Conservation (phyloP, 2,329 filamentous ascomycete species). For the Fusarium sp. region DNA sequence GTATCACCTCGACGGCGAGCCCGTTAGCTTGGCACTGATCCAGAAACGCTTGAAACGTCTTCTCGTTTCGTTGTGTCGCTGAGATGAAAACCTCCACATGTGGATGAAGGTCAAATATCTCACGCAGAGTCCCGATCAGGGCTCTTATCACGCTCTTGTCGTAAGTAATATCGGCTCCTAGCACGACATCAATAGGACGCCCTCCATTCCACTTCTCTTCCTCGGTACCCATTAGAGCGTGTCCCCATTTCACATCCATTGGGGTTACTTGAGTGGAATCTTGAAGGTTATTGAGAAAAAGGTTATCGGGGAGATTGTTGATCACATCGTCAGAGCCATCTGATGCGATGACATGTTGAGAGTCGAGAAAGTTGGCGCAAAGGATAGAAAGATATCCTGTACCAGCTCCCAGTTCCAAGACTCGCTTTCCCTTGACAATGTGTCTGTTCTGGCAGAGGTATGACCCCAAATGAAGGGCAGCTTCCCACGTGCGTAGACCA, state of each 20-base stretch:
- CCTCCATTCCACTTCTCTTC: slow-evolving; percentile 60
- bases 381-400: slow-evolving; percentile 80
- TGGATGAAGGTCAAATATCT: slow-evolving; percentile 67
- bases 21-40: slow-evolving; percentile 61
- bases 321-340: slow-evolving; percentile 80
- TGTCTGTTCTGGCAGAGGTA: slow-evolving; percentile 64
- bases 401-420: slow-evolving; percentile 79
- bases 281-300: slow-evolving; percentile 73
- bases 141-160: slow-evolving; percentile 69
- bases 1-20: slow-evolving; percentile 54
- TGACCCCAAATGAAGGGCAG: slow-evolving; percentile 75
- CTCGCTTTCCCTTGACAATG: slow-evolving; percentile 60
- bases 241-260: slow-evolving; percentile 71
- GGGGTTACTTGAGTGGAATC: slow-evolving; percentile 54
- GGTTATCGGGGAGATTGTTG: slow-evolving; percentile 70
- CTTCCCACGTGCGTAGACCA: slow-evolving; percentile 83
- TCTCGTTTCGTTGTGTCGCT: slow-evolving; percentile 73
- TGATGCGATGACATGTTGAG: slow-evolving; percentile 69
- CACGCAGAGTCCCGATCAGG: slow-evolving; percentile 69
- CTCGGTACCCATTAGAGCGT: slow-evolving; percentile 65
- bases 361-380: slow-evolving; percentile 71
- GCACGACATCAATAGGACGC: slow-evolving; percentile 65
- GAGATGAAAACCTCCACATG: slow-evolving; percentile 69
- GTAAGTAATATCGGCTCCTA: slow-evolving; percentile 83
- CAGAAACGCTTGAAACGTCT: slow-evolving; percentile 72